These are phyloP conservation scores for Aquilaria yunnanensis DNA, from an alignment of 345 rosid genomes.

Conservation along the genomic window DNA sequence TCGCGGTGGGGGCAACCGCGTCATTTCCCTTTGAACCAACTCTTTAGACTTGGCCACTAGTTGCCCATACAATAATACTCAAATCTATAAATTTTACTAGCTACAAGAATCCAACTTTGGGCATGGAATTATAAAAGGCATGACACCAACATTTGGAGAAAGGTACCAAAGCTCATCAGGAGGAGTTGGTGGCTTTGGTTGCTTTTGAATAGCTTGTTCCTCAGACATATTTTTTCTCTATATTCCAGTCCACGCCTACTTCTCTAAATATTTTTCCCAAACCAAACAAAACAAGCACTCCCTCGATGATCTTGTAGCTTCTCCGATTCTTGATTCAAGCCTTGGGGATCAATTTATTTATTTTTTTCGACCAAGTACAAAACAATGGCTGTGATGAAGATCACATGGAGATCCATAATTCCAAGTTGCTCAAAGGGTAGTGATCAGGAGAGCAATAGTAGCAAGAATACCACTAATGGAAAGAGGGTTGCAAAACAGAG, in stretches of 20 bases:
- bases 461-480: not conserved
- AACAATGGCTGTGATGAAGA: slow-evolving; percentile 43
- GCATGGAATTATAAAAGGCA: not conserved
- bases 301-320: not conserved
- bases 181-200: slow-evolving; percentile 20
- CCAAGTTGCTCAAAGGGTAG: slow-evolving; percentile 41
- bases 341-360: not conserved
- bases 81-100: not conserved
- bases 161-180: slow-evolving; percentile 11
- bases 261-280: not conserved
- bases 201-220: not conserved
- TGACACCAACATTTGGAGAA: not conserved
- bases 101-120: not conserved
- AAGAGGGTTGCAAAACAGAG: slow-evolving; percentile 38
- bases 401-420: slow-evolving; percentile 44
- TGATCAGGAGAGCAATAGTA: slow-evolving; percentile 16
- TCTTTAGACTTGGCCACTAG: slow-evolving; percentile 11
- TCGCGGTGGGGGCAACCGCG: slow-evolving; percentile 24
- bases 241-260: not conserved
- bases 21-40: slow-evolving; percentile 21
- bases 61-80: not conserved
- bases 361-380: no score
- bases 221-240: not conserved
- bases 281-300: not conserved
- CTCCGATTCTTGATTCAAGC: not conserved